Base-by-base conservation (phyloP, 768 basidiomycete genomes). In the Ramaria sp. region DNA sequence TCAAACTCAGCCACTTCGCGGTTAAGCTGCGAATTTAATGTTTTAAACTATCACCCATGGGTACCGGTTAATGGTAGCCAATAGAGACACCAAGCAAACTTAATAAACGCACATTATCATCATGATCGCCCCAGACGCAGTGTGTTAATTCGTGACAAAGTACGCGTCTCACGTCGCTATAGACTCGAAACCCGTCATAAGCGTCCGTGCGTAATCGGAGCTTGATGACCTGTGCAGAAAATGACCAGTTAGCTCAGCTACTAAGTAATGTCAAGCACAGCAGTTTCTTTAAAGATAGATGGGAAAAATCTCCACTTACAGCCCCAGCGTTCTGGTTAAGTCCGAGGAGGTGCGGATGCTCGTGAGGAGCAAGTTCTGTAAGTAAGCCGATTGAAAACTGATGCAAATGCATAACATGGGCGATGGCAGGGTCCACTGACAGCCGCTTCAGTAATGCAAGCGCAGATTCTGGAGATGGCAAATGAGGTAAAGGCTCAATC, bases 91-190 rank as follows among this genome's bases (percentile, higher is more conserved):
- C 16, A 7, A 13, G n/a, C 24, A 45, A 20, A 20, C 8, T 18
- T 32, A 5, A 50, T 15, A 20, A 3, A 71, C 83, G 63, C 57
- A 86, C 87, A 58, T 85, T 78, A 49, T 87, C 73, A 61, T 84
- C 81, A 60, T 89, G 86, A 58, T 81, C 78, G 3, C 77, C 70
- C 78, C 80, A 85, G 0, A 84, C 75, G 60, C 87, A 88, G 64
- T 89, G 86, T 20, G 85, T 70, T 36, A 88, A 67, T 62, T 88
- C 87, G 63, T 90, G 87, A 60, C 85, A 88, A 3, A 88, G 70
- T 37, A 87, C 83, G 15, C 76, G 71, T 48, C 86, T 71, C 22
- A 83, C 71, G 1, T 86, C 81, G 15, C 65, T 69, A 60, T 88
- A 90, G 8, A 72, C 61, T 49, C 83, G 71, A 61, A 88, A 86